Conservation (phyloP, 2,329 filamentous ascomycete genomes). For the Stachybotrys chartarum region DNA sequence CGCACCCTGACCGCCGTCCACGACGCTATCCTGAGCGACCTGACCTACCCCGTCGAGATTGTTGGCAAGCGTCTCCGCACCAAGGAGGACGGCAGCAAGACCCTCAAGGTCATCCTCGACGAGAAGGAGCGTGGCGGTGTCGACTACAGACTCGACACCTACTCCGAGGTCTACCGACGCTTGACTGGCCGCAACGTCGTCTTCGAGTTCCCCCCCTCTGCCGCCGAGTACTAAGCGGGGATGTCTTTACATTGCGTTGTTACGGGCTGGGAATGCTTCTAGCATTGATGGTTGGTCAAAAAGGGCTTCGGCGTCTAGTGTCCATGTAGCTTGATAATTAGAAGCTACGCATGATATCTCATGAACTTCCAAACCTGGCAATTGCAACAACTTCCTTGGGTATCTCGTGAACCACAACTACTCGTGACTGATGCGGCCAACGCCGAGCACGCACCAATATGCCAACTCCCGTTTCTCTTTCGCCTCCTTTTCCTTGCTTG, state of each 20-base stretch:
- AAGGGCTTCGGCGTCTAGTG: constrained; percentile 42
- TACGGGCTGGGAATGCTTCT: constrained; percentile 23
- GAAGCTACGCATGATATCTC: constrained; percentile 33
- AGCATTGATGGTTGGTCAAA: constrained; percentile 30
- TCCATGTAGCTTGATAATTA: constrained; percentile 42
- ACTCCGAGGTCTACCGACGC: constrained; percentile 98
- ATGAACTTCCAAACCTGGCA: constrained; percentile 10
- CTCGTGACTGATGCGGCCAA: constrained; percentile 66
- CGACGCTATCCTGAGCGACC: constrained; percentile 95
- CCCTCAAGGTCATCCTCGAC: constrained; percentile 97
- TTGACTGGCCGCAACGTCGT: constrained; percentile 92
- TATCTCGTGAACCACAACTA: constrained; percentile 28
- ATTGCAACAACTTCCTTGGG: constrained; percentile 22
- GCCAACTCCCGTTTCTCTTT: constrained; percentile 81
- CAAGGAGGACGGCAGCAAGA: constrained; percentile 98
- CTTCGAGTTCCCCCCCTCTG: constrained; percentile 95
- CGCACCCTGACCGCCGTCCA: constrained; percentile 98
- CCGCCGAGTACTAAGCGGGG: constrained; percentile 68
- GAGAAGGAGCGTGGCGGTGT: constrained; percentile 99
- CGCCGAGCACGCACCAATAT: constrained; percentile 90
- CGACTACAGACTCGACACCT: constrained; percentile 99
- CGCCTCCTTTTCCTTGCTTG: constrained; percentile 48
- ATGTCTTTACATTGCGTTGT: constrained; percentile 4
- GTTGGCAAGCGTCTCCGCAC: constrained; percentile 98
- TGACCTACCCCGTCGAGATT: constrained; percentile 99